Conservation (phyloP, 1,284 basidiomycete genomes). For the Cutaneotrichosporon sp. region DNA sequence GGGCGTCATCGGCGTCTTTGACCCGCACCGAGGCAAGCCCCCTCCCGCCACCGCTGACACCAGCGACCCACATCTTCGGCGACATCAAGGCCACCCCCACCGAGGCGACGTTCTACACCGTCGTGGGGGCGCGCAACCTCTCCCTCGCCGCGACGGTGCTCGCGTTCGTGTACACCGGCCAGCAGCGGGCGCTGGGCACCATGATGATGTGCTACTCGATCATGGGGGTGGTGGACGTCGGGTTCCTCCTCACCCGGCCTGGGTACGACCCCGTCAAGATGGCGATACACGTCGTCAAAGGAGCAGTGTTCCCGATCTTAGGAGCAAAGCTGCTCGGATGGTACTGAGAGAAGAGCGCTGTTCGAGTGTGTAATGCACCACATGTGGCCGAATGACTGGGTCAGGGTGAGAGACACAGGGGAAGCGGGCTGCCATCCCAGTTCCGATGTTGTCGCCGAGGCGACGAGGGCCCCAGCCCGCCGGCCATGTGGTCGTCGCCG, state of each 20-base stretch:
- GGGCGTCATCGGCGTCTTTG: not conserved
- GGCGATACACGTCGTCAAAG: not conserved
- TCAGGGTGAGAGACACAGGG: no score
- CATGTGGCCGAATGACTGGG: not conserved
- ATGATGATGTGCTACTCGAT: not conserved
- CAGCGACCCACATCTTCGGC: conserved; percentile 1
- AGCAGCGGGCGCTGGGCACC: conserved; percentile 7
- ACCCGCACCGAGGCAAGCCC: not conserved
- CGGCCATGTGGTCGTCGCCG: no score
- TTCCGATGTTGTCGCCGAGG: no score
- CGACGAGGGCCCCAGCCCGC: no score
- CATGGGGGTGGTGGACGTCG: not conserved
- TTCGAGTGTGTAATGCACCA: no score
- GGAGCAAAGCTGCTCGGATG: not conserved
- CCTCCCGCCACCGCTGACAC: not conserved
- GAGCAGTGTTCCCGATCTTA: not conserved
- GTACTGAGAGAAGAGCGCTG: not conserved
- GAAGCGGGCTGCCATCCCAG: no score
- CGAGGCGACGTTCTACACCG: conserved; percentile 6
- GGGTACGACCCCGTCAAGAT: no score
- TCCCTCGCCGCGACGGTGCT: conserved; percentile 1
- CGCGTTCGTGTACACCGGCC: conserved; percentile 1
- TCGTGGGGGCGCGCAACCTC: conserved; percentile 4
- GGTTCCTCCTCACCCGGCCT: not conserved
- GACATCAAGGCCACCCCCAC: not conserved